A percentile compares a stretch with the other conserved stretches of the same genome.
Conservation (phyloP, 192 early-diverging fungal species). For the Lobosporangium transversale region DNA sequence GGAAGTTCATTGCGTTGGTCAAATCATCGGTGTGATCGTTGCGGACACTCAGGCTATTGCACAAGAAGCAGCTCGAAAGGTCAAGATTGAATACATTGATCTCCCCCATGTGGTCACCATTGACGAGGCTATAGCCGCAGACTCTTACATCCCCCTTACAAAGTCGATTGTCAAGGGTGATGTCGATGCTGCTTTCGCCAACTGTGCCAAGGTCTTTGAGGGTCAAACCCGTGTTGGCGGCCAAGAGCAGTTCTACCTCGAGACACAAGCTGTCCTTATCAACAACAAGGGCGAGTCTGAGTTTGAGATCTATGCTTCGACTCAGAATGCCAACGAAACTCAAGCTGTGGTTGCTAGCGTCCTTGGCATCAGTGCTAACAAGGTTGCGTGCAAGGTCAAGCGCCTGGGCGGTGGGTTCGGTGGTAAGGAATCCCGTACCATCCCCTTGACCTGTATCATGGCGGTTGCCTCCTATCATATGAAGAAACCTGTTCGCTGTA, state of each 20-base stretch:
- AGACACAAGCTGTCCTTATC: slow-evolving; percentile 75
- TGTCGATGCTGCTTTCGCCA: slow-evolving; percentile 63
- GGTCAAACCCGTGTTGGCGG: slow-evolving; percentile 64
- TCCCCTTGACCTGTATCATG: slow-evolving; percentile 69
- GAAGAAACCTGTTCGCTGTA: slow-evolving; percentile 73
- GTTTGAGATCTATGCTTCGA: slow-evolving; percentile 80
- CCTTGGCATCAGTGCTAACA: slow-evolving; percentile 77
- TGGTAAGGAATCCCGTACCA: slow-evolving; percentile 78
- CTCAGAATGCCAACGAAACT: slow-evolving; percentile 81
- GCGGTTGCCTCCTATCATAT: slow-evolving; percentile 77
- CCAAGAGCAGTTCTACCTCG: slow-evolving; percentile 92
- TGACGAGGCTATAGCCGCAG: slow-evolving; percentile 78
- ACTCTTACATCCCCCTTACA: slow-evolving; percentile 68
- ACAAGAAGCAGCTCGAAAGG: slow-evolving; percentile 72
- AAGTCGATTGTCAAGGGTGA: slow-evolving; percentile 70
- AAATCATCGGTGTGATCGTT: slow-evolving; percentile 84
- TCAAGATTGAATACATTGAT: slow-evolving; percentile 77
- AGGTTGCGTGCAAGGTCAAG: slow-evolving; percentile 80
- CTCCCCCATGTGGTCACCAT: slow-evolving; percentile 79
- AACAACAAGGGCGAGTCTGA: slow-evolving; percentile 84
- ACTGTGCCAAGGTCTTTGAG: slow-evolving; percentile 62
- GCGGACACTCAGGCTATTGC: slow-evolving; percentile 74
- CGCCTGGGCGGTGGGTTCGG: slow-evolving; percentile 92
- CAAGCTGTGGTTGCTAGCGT: slow-evolving; percentile 75
- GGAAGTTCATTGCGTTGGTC: slow-evolving; percentile 73